phyloP scores from a whole-genome alignment of 192 early-diverging fungal genomes.

The Spizellomyces sp. region DNA sequence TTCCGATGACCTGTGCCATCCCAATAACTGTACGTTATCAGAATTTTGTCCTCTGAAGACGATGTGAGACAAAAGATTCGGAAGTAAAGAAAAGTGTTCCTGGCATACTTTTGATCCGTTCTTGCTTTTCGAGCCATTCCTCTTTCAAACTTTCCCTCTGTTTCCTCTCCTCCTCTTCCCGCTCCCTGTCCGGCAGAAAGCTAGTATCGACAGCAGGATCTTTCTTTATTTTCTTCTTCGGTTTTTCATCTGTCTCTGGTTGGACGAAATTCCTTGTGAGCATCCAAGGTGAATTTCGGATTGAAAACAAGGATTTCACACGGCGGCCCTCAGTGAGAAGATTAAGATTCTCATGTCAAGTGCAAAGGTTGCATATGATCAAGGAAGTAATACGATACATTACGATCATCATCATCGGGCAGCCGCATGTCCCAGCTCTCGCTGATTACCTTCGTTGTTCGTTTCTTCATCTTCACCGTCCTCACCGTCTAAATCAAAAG shows the following conservation, averaged over 20 bases:
- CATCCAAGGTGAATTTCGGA: not conserved
- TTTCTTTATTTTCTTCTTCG: conserved; percentile 62
- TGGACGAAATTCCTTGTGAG: conserved; percentile 11
- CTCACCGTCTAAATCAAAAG: conserved; percentile 65
- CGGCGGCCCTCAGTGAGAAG: conserved; percentile 46
- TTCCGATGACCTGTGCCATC: conserved; percentile 94
- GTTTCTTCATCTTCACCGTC: conserved; percentile 33
- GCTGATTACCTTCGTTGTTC: not conserved
- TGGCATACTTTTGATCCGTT: conserved; percentile 71
- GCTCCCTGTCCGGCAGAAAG: conserved; percentile 87
- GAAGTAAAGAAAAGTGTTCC: not conserved
- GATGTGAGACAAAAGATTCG: conserved; percentile 8
- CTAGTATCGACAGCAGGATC: conserved; percentile 91
- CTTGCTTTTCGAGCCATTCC: conserved; percentile 84
- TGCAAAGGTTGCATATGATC: not conserved
- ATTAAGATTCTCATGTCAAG: conserved; percentile 49
- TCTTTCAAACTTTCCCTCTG: conserved; percentile 75
- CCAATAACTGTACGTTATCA: conserved; percentile 94
- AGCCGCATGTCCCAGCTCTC: not conserved
- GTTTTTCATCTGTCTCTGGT: conserved; percentile 37
- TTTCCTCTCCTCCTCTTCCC: conserved; percentile 75
- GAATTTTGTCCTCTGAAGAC: conserved; percentile 66
- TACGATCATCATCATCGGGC: conserved; percentile 16
- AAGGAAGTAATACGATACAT: conserved; percentile 4
- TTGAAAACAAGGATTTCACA: too few relatives aligned